Base-by-base conservation (phyloP, 106 monocot genomes). In the Dendrobium huoshanense region DNA sequence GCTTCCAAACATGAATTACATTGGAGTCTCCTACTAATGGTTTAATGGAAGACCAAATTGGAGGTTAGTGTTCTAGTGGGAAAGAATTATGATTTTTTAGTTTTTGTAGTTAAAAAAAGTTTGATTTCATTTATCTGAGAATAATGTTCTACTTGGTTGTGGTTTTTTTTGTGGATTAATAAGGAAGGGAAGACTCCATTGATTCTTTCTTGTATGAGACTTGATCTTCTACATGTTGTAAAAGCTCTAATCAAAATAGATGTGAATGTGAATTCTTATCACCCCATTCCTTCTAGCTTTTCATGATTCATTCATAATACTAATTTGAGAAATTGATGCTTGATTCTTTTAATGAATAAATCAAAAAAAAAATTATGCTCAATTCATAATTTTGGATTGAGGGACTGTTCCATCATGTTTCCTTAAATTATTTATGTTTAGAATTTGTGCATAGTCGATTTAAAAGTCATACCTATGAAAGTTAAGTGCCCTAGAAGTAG, bases 181-280 rank as follows among this genome's bases (percentile, higher is more conserved):
- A 88, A 86, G 59, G 95, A 95, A 81, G 95, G 99, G 78, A 95
- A 87, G 61, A 99, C 91, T 6, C 99, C 99, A 0, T 73, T 99
- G 81, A 95, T 99, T 42, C 45, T 90, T 10, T 93, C 99, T 0
- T 91, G 93, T 79, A 83, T 91, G 88, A 84, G 81, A 79, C 88
- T 87, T 9, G 89, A 95, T 67, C 81, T 85, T 40, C 24, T 99
- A 22, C 79, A 56, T 29, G 90, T 93, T 37, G 99, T 84, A 0
- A 83, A 91, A 55, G 78, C 82, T 51, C 73, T 99, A 67, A 81
- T 99, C 31, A 93, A 95, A 44, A 72, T 99, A 73, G 99, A 95
- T 75, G 99, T 95, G 55, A 90, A 99, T 82, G 90, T 95, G 27
- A 93, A 99, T 78, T 88, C 88, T 70, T 99, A 93, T 59, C 88